A percentile compares a stretch with the other conserved stretches of the same genome.
phyloP scores from a whole-genome alignment of 2,329 filamentous ascomycete genomes.

The Claviceps sp. region DNA sequence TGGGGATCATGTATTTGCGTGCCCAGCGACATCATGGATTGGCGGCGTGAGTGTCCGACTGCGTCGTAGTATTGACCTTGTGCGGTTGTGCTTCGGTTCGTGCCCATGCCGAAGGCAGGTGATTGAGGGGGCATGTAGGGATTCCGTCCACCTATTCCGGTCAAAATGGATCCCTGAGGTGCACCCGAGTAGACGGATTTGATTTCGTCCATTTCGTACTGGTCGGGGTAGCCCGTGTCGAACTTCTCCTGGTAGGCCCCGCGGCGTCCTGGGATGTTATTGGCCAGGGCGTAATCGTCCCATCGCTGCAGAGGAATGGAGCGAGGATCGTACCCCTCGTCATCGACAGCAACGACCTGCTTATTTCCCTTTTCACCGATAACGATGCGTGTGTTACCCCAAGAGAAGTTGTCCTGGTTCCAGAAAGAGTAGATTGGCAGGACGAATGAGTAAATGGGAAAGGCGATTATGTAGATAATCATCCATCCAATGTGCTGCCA shows the following conservation, averaged over 20 bases:
- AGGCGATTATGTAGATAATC: conserved; percentile 95
- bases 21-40: conserved; percentile 59
- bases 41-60: conserved; percentile 43
- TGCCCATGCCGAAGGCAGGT: conserved; percentile 50
- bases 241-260: conserved; percentile 55
- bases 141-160: conserved; percentile 62
- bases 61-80: conserved; percentile 35
- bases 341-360: conserved; percentile 74
- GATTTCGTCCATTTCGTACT: conserved; percentile 97
- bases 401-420: conserved; percentile 98
- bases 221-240: conserved; percentile 54
- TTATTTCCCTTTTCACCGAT: conserved; percentile 88
- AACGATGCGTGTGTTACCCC: conserved; percentile 97
- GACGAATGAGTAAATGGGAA: conserved; percentile 83
- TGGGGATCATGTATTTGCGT: conserved; percentile 29
- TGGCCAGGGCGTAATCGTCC: conserved; percentile 85
- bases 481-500: conserved; percentile 99
- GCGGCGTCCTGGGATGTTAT: conserved; percentile 83
- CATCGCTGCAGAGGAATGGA: conserved; percentile 90
- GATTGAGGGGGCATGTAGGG: conserved; percentile 75
- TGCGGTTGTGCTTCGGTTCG: conserved; percentile 27
- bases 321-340: conserved; percentile 78
- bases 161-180: conserved; percentile 74
- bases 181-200: conserved; percentile 91
- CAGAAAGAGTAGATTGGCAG: conserved; percentile 97